Percentiles rank a stretch among this genome's conserved stretches.
Evolutionary conservation across 495 filamentous ascomycete genomes (phyloP).

Genomic region (Penicillium cosmopolitanum): DNA sequence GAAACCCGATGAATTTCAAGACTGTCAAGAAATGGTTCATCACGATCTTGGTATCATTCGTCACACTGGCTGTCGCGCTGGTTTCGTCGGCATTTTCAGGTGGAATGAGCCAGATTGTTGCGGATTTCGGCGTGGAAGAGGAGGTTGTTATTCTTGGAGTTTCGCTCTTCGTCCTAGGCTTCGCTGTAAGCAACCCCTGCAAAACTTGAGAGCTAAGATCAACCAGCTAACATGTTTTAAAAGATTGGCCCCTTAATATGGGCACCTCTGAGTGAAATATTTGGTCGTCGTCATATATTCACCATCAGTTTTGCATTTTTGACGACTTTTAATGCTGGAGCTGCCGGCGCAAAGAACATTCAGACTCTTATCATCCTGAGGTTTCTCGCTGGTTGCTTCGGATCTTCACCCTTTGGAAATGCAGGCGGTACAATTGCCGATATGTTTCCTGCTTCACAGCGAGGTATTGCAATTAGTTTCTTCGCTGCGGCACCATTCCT

Average conservation of each 20-base stretch:
- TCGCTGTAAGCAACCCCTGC: conserved; percentile 36
- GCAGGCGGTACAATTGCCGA: conserved; percentile 72
- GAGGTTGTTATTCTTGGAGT: conserved; percentile 57
- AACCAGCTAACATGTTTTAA: conserved; percentile 25
- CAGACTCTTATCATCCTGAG: conserved; percentile 66
- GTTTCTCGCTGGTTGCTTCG: conserved; percentile 74
- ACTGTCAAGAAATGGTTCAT: conserved; percentile 64
- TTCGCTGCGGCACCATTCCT: conserved; percentile 67
- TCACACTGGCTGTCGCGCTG: conserved; percentile 70
- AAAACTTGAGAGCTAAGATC: neutral
- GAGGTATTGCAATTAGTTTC: conserved; percentile 62
- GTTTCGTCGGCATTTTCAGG: conserved; percentile 74
- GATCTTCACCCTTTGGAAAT: conserved; percentile 70
- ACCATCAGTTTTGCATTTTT: conserved; percentile 61
- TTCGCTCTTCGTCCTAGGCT: conserved; percentile 58
- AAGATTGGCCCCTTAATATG: conserved; percentile 41
- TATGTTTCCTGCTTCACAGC: conserved; percentile 61
- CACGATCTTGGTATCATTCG: conserved; percentile 62
- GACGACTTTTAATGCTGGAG: conserved; percentile 68
- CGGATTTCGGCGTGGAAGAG: conserved; percentile 45
- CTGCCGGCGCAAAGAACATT: conserved; percentile 61
- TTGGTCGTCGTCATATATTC: conserved; percentile 71
- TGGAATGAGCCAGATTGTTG: conserved; percentile 58
- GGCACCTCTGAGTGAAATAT: conserved; percentile 62
- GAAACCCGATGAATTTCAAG: conserved; percentile 66